Evolutionary conservation across 2,329 filamentous ascomycete species (phyloP), one percentile per base, ranked within the genome.

Genomic region (Raffaelea deltoideospora): DNA sequence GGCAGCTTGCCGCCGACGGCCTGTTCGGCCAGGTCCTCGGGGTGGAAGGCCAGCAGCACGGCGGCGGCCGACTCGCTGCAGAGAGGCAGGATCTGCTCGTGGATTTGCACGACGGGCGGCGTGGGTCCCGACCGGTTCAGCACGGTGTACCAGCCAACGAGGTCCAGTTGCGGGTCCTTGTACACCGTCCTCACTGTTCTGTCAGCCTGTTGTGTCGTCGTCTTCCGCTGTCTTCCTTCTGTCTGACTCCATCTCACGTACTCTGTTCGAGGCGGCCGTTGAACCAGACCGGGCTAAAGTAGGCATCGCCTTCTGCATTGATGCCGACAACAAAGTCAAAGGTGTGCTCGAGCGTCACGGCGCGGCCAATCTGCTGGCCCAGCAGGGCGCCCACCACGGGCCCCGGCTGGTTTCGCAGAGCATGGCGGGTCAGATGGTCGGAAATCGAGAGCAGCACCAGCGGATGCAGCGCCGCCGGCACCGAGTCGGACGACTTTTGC

Each of bases 361-460:
- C 78, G 39, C 85, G 79, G 17, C 88, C 88, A 63, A 85, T 82
- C 49, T 95, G 87, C 52, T 90, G 83, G 14, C 90, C 90, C 6
- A 98, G 61, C n/a, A 98, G 67, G 36, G 80, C 86, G 39, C 90
- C 90, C 3, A 88, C 72, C 15, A 95, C 70, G 14, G 86, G 85
- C 0, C 82, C 82, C 15, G 64, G 56, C 49, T 86, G 77, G 36
- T 75, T 64, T 41, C 90, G 76, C 39, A 94, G 69, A 1, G 79
- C 83, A 57, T 94, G 87, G 41, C 90, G 76, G 40, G 88, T 93
- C 55, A 96, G 86, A 56, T 93, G 92, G 58, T 98, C 90, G 48
- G 88, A 94, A 50, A 98, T 90, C 45, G 82, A 92, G 59, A 98
- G 82, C 46, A 96, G 79, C 36, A 94, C 87, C 34, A 98, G 77